Percentiles rank a stretch among this genome's conserved stretches.
Evolutionary conservation across 805 yeast genomes (phyloP).

Genomic region (Candida silvicultrix): DNA sequence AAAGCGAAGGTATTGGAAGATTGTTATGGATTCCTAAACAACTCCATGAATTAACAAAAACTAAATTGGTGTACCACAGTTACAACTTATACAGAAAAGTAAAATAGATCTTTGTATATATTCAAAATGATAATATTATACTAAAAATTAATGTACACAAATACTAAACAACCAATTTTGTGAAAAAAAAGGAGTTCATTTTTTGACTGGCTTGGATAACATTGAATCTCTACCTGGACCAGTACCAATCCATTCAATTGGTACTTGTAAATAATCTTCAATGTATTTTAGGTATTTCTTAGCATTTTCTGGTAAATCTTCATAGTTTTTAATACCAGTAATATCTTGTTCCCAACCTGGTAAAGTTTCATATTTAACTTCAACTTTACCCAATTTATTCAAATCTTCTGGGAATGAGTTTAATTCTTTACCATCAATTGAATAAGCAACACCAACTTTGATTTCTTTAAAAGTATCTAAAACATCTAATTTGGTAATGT

Average conservation of each 20-base stretch:
- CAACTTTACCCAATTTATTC: slow-evolving; percentile 74
- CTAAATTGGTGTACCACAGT: slow-evolving; percentile 38
- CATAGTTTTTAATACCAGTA: slow-evolving; percentile 60
- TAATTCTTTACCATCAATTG: slow-evolving; percentile 67
- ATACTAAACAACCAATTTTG: neutral
- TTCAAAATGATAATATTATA: neutral
- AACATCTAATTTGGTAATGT: slow-evolving; percentile 94
- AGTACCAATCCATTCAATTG: slow-evolving; percentile 95
- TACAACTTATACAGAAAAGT: slow-evolving; percentile 36
- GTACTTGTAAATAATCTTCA: slow-evolving; percentile 78
- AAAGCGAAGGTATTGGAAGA: slow-evolving; percentile 49
- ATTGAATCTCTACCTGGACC: slow-evolving; percentile 96
- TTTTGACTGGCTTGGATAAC: slow-evolving; percentile 49
- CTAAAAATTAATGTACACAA: slow-evolving; percentile 1
- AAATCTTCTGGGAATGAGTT: slow-evolving; percentile 92
- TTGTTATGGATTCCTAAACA: slow-evolving; percentile 42
- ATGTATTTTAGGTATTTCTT: slow-evolving; percentile 77
- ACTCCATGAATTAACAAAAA: slow-evolving; percentile 22
- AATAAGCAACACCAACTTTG: slow-evolving; percentile 81
- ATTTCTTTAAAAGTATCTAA: slow-evolving; percentile 86
- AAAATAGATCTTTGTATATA: neutral
- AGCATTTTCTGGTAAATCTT: slow-evolving; percentile 84
- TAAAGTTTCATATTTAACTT: slow-evolving; percentile 83
- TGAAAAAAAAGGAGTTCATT: neutral
- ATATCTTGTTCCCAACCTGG: slow-evolving; percentile 94